A percentile compares a stretch with the other conserved stretches of the same genome.
Evolutionary conservation across 2,329 filamentous ascomycete species (phyloP).

Genomic region (Fusarium sp.): DNA sequence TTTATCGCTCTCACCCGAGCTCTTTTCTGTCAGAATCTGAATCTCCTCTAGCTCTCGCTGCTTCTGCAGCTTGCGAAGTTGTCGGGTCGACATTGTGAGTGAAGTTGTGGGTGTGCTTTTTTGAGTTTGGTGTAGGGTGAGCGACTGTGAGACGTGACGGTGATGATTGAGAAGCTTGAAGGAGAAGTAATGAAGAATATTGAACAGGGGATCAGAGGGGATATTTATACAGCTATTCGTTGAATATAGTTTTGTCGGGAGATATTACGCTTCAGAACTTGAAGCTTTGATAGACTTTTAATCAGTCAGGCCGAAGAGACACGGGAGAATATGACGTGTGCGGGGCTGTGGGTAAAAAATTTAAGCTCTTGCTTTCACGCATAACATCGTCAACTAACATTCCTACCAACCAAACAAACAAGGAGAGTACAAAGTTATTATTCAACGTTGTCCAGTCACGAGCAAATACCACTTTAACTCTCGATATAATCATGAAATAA

Average conservation of each 20-base stretch:
- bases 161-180: background rate
- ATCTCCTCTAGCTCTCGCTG: slow-evolving; percentile 55
- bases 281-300: background rate
- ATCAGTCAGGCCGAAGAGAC: background rate
- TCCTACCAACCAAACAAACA: background rate
- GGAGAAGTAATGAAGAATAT: background rate
- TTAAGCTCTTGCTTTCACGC: background rate
- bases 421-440: background rate
- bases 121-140: slow-evolving; percentile 11
- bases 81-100: slow-evolving; percentile 59
- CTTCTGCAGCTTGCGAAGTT: slow-evolving; percentile 62
- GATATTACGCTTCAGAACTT: background rate
- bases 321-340: background rate
- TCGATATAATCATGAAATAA: background rate
- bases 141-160: slow-evolving; percentile 7
- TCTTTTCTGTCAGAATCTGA: slow-evolving; percentile 13
- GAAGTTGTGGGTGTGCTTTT: background rate
- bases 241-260: background rate
- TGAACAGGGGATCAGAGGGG: background rate
- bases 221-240: background rate
- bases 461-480: background rate
- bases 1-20: slow-evolving; percentile 45
- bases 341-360: background rate
- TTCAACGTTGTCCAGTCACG: background rate
- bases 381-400: background rate